Conservation (phyloP, 352 stramenopile species). For the Phytopythium kandeliae region DNA sequence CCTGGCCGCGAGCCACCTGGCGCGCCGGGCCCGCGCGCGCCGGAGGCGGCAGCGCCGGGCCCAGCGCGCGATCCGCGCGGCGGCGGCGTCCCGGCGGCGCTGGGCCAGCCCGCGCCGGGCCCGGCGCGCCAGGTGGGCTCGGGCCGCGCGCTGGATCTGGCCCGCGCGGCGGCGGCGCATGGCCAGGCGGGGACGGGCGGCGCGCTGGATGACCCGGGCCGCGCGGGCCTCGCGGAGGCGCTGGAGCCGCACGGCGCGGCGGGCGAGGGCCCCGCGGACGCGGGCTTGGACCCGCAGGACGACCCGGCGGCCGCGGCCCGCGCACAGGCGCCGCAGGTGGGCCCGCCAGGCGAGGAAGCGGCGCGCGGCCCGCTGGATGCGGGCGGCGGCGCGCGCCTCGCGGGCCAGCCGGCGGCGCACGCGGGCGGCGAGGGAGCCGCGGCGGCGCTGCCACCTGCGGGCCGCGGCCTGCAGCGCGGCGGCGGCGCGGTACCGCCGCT, state of each 20-base stretch:
- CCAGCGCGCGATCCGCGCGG: constrained; percentile 36
- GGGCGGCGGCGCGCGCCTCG: constrained; percentile 31
- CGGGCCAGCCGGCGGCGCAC: constrained; percentile 33
- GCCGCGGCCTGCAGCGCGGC: constrained; percentile 34
- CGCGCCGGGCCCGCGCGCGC: constrained; percentile 22
- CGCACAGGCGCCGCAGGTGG: constrained; percentile 33
- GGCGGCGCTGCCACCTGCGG: constrained; percentile 47
- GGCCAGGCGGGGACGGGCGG: constrained; percentile 25
- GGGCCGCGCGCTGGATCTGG: constrained; percentile 49
- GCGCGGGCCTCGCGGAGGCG: constrained; percentile 19
- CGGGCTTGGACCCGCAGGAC: constrained; percentile 44
- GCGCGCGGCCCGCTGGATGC: constrained; percentile 43
- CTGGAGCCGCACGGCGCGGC: constrained; percentile 20
- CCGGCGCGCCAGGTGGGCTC: constrained; percentile 24
- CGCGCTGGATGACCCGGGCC: constrained; percentile 37
- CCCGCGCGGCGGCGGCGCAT: constrained; percentile 18
- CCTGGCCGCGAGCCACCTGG: constrained; percentile 43
- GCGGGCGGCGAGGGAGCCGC: constrained; percentile 27
- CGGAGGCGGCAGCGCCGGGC: constrained; percentile 37
- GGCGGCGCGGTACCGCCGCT: constrained; percentile 29
- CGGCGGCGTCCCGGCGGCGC: constrained; percentile 13
- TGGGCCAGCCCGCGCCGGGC: constrained; percentile 13
- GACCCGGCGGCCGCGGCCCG: constrained; percentile 26
- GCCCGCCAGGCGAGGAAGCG: constrained; percentile 43
- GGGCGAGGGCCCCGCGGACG: constrained; percentile 30